Evolutionary conservation across 345 rosid species (phyloP).

Genomic region (Bretschneidera sinensis): DNA sequence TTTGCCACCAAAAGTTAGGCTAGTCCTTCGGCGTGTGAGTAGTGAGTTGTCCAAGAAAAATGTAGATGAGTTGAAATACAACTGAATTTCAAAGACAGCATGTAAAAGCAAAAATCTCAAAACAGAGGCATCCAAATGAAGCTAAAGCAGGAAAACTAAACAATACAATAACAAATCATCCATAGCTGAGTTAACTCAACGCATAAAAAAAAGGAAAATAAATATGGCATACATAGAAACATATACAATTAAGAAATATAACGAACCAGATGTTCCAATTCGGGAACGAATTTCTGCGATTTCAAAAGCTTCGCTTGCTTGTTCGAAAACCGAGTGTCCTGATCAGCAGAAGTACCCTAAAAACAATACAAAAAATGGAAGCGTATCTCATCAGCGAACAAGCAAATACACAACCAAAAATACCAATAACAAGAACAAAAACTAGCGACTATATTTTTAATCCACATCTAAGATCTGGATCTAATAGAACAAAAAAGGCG

Average conservation of each 20-base stretch:
- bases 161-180: no score
- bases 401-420: neutral
- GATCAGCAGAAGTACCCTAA: conserved; percentile 97
- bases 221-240: neutral
- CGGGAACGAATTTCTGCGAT: conserved; percentile 87
- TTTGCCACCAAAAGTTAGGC: no score
- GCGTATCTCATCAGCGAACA: neutral
- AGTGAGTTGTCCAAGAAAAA: no score
- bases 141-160: no score
- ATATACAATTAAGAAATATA: neutral
- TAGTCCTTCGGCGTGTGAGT: no score
- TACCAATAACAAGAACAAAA: neutral
- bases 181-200: neutral
- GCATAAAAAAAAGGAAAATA: neutral
- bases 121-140: no score
- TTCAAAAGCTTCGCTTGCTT: conserved; percentile 94
- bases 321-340: conserved; percentile 97
- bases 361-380: neutral
- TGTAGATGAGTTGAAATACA: no score
- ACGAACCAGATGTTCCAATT: conserved; percentile 79
- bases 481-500: conserved; percentile 4
- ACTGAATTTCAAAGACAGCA: no score
- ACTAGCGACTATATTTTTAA: conserved; percentile 6
- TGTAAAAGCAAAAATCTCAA: no score
- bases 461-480: conserved; percentile 28